Evolutionary conservation across 73 alveolate species (phyloP).

Genomic region (Breviolum minutum): DNA sequence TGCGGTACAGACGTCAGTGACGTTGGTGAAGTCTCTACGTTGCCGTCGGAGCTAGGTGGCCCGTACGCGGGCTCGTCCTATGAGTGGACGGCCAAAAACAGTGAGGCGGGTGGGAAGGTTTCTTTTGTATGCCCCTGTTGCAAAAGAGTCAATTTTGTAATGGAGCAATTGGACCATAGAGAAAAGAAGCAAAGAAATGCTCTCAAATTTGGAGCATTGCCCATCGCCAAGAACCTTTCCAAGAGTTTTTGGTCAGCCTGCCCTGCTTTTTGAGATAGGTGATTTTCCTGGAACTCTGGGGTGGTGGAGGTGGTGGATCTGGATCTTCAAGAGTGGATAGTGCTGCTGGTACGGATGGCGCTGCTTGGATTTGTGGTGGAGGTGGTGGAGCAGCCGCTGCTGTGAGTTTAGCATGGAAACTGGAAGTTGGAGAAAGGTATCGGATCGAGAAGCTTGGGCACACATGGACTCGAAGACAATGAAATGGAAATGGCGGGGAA

Average conservation of each 20-base stretch:
- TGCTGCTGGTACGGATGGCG: not conserved
- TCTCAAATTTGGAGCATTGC: too few relatives aligned
- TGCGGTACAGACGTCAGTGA: constrained; percentile 5
- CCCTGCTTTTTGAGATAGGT: not conserved
- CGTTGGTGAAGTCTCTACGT: not conserved
- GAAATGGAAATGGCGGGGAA: too few relatives aligned
- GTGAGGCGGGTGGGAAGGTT: not conserved
- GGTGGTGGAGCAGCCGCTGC: constrained; percentile 75
- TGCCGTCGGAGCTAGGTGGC: not conserved
- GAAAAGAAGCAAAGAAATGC: too few relatives aligned
- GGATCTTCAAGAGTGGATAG: not conserved
- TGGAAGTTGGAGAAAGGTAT: constrained; percentile 9
- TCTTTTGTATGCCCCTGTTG: not conserved
- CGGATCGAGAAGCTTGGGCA: constrained; percentile 25
- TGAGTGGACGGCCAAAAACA: constrained; percentile 32
- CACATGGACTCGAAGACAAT: not conserved
- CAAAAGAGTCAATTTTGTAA: too few relatives aligned
- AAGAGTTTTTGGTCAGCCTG: too few relatives aligned
- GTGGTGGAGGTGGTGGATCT: constrained; percentile 66
- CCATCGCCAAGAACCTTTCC: too few relatives aligned
- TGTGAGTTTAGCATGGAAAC: constrained; percentile 35
- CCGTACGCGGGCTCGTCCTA: not conserved
- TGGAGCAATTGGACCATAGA: too few relatives aligned
- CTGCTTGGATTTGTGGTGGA: constrained; percentile 57
- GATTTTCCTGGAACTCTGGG: constrained; percentile 68